A percentile compares a stretch with the other conserved stretches of the same genome.
Evolutionary conservation across 2,329 filamentous ascomycete genomes (phyloP).

Genomic region (Botrytis elliptica): DNA sequence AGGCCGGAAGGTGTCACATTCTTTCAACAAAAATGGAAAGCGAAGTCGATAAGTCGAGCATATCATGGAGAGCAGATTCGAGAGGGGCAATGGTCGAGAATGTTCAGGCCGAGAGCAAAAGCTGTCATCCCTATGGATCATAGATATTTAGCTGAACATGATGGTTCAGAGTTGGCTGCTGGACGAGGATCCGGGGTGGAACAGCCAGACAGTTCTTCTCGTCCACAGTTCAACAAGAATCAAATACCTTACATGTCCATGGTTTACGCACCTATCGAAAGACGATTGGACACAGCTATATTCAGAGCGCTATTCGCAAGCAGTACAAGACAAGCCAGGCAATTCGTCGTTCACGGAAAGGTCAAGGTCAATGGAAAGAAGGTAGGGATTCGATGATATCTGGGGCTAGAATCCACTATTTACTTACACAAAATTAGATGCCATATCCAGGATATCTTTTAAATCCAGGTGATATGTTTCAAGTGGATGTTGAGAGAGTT

Average conservation of each 20-base stretch:
- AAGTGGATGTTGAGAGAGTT: conserved; percentile 86
- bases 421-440: conserved; percentile 61
- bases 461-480: conserved; percentile 98
- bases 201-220: conserved; percentile 29
- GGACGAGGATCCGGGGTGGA: conserved; percentile 73
- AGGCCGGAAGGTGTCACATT: conserved; percentile 61
- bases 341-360: conserved; percentile 88
- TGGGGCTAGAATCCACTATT: neutral
- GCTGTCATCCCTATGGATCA: conserved; percentile 85
- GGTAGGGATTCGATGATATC: conserved; percentile 49
- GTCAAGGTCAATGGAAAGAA: conserved; percentile 97
- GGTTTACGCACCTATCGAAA: conserved; percentile 88
- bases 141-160: conserved; percentile 71
- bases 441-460: conserved; percentile 86
- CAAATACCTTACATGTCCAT: conserved; percentile 92
- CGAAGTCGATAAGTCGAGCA: conserved; percentile 77
- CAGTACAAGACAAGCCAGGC: conserved; percentile 86
- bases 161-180: conserved; percentile 79
- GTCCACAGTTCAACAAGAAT: conserved; percentile 49
- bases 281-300: conserved; percentile 89
- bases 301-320: conserved; percentile 93
- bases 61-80: conserved; percentile 96
- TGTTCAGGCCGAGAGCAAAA: conserved; percentile 80
- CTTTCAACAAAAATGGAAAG: conserved; percentile 97
- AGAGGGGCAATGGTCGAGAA: conserved; percentile 90